Percentiles rank a stretch among this genome's conserved stretches.
phyloP scores from a whole-genome alignment of 805 yeast genomes.

The Candida saitoana region DNA sequence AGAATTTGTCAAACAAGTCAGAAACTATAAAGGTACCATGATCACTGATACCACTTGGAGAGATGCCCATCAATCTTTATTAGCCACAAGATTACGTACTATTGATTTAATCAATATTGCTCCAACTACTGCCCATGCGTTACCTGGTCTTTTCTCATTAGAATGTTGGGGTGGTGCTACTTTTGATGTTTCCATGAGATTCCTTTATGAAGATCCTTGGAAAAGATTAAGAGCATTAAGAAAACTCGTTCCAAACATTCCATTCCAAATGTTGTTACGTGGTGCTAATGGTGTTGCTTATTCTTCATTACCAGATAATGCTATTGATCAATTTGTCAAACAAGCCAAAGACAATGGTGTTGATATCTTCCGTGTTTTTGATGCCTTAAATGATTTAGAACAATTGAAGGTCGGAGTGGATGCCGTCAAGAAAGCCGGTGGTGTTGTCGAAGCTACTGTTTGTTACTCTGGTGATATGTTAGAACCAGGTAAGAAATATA shows the following conservation, averaged over 20 bases:
- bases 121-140: slow-evolving; percentile 86
- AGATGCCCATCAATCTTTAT: slow-evolving; percentile 97
- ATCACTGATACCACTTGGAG: slow-evolving; percentile 99
- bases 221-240: slow-evolving; percentile 86
- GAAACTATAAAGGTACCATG: slow-evolving; percentile 79
- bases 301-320: slow-evolving; percentile 96
- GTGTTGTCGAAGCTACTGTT: slow-evolving; percentile 97
- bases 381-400: slow-evolving; percentile 93
- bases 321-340: slow-evolving; percentile 92
- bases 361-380: slow-evolving; percentile 96
- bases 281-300: slow-evolving; percentile 99
- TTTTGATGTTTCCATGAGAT: slow-evolving; percentile 97
- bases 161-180: slow-evolving; percentile 99
- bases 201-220: slow-evolving; percentile 99
- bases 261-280: slow-evolving; percentile 98
- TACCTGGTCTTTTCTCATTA: slow-evolving; percentile 85
- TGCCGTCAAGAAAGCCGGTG: slow-evolving; percentile 97
- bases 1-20: slow-evolving; percentile 82
- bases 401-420: slow-evolving; percentile 96
- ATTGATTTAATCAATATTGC: slow-evolving; percentile 89
- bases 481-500: slow-evolving; percentile 92
- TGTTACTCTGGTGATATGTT: slow-evolving; percentile 99
- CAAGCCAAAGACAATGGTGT: slow-evolving; percentile 96
- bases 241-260: slow-evolving; percentile 91
- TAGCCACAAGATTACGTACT: slow-evolving; percentile 97